Percentiles rank a stretch among this genome's conserved stretches.
Evolutionary conservation across 2,329 filamentous ascomycete species (phyloP).

Genomic region (Furcasterigmium furcatum): DNA sequence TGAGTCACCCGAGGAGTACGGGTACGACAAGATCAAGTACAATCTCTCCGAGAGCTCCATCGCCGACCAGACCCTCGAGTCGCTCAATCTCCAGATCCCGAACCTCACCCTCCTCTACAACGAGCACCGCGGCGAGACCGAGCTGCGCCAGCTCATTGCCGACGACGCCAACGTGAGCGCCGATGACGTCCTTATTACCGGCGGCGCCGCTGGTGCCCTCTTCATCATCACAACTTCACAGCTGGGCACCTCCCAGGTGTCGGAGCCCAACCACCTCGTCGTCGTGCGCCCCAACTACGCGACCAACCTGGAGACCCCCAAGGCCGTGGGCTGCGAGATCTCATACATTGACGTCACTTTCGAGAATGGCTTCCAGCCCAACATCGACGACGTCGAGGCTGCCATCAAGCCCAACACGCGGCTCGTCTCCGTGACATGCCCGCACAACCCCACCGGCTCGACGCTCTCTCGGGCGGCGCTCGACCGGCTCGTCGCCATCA

Average conservation of each 20-base stretch:
- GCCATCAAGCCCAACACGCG: constrained; percentile 14
- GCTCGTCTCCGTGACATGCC: constrained; percentile 16
- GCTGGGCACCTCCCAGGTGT: constrained; percentile 3
- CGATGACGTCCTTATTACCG: constrained; percentile 17
- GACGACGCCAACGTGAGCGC: constrained; percentile 7
- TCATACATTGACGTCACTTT: constrained; percentile 16
- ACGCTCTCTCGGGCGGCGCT: constrained; percentile 5
- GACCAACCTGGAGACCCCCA: constrained; percentile 17
- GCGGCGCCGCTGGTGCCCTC: constrained; percentile 15
- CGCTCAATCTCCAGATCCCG: constrained; percentile 12
- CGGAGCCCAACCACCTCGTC: constrained; percentile 11
- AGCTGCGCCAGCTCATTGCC: constrained; percentile 12
- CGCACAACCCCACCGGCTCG: constrained; percentile 17
- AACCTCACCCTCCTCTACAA: constrained; percentile 15
- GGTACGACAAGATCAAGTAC: constrained; percentile 14
- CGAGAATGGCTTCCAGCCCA: constrained; percentile 11
- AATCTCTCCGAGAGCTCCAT: constrained; percentile 20
- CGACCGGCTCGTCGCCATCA: constrained; percentile 8
- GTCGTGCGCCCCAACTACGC: constrained; percentile 19
- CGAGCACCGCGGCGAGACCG: constrained; percentile 13
- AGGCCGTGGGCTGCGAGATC: constrained; percentile 17
- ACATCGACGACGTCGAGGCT: constrained; percentile 8
- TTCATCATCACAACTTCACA: constrained; percentile 16
- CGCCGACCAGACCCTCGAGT: constrained; percentile 14
- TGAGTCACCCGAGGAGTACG: constrained; percentile 18